These are phyloP conservation scores for Caryocar brasiliense DNA, from an alignment of 441 rosid genomes.

Conservation along the genomic window DNA sequence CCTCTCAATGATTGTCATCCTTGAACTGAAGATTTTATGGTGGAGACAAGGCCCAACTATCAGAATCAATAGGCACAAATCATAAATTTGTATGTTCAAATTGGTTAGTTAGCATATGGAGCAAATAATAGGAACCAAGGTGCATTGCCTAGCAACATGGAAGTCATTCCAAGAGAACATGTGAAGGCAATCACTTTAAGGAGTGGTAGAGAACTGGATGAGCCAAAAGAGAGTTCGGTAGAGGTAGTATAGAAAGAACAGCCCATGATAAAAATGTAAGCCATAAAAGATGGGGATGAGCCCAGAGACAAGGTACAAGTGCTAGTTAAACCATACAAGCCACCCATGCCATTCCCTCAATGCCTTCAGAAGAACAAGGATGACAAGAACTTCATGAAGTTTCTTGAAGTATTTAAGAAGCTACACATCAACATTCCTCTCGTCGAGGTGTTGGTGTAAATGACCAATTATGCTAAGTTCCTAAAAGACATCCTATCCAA, in stretches of 20 bases:
- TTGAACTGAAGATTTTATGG: no score
- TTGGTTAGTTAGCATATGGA: not conserved
- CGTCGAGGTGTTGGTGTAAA: not conserved
- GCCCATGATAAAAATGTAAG: no score
- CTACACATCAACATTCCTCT: not conserved
- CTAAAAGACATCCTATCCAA: not conserved
- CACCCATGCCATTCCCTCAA: not conserved
- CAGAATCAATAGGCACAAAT: not conserved
- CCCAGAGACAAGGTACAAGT: rapidly evolving
- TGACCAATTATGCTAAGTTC: not conserved
- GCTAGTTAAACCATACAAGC: not conserved
- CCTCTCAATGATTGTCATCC: no score
- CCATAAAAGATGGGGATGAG: not conserved
- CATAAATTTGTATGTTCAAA: not conserved
- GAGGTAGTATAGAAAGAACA: not conserved
- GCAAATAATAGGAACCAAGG: not conserved
- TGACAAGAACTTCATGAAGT: not conserved
- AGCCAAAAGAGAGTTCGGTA: not conserved
- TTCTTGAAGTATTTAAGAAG: not conserved
- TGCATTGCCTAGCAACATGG: not conserved
- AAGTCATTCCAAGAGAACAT: not conserved
- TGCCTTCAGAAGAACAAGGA: not conserved
- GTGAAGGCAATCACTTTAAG: not conserved
- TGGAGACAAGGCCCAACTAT: no score
- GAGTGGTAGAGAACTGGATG: not conserved